Base-by-base conservation (phyloP, 345 rosid species). In the Gossypium rotundifolium region DNA sequence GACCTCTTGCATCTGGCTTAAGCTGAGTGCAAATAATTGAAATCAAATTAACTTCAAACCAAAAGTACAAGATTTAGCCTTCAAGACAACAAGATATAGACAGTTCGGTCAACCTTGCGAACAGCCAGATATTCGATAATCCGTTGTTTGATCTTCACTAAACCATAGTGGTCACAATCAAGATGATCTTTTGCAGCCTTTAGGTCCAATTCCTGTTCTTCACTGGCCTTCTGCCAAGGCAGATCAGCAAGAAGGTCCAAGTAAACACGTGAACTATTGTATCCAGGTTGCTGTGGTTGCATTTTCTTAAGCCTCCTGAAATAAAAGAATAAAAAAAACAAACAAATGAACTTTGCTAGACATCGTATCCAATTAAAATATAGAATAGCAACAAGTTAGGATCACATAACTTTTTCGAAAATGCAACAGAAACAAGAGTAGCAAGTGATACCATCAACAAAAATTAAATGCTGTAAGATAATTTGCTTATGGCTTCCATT, bases 221-320 rank as follows among this genome's bases (percentile, higher is more conserved):
- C 96, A 70, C 91, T 91, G 48, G 91, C 93, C 78, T 86, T 93
- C 79, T 91, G 85, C 99, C 99, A 95, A 38, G 99, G 99, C 70
- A 95, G 90, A 85, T 93, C 98, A 74, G 97, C 98, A 87, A 95
- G 89, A 80, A 95, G 92, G 84, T 95, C 99, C 82, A 95, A 87
- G 83, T 95, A 95, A 76, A 87, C 93, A 70, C 91, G 92, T 82
- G 99, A 95, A 83, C 99, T 95, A 83, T 81, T 95, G 82, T 95
- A 93, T 38, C 99, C 99, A 78, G 99, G 99, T 83, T 95, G 99
- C 82, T 93, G 99, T 46, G 99, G 99, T 82, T 91, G 99, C 99
- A 95, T 93, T 86, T 95, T 95, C 78, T 93, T 93, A 40, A 95
- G 94, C 83, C 96, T 85, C 96, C 99, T 95, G 82, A 84, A 80